Evolutionary conservation across 768 basidiomycete species (phyloP).

Genomic region (Kwoniella shandongensis): DNA sequence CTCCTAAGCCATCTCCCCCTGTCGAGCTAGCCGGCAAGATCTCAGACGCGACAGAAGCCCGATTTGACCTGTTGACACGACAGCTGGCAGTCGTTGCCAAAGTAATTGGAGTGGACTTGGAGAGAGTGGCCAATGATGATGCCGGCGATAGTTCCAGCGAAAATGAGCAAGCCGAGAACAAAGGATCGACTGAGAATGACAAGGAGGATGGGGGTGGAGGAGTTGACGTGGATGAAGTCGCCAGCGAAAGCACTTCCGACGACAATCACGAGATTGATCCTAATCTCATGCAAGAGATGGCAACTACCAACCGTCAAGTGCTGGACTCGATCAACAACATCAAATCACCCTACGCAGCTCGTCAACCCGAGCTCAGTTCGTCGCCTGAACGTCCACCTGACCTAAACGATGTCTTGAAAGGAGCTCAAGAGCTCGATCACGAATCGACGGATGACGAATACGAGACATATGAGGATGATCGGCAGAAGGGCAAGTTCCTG

Average conservation of each 20-base stretch:
- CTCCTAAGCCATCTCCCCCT: not conserved
- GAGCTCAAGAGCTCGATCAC: constrained; percentile 3
- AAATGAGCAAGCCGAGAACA: not conserved
- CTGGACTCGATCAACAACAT: constrained; percentile 9
- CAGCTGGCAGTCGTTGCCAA: constrained; percentile 38
- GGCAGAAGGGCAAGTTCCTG: not conserved
- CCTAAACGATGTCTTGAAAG: not conserved
- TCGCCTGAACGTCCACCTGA: not conserved
- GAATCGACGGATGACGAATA: not conserved
- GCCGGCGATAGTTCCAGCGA: not conserved
- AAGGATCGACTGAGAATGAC: not conserved
- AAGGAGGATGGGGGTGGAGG: not conserved
- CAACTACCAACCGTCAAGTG: constrained; percentile 3
- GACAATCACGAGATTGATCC: not conserved
- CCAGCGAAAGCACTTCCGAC: no score
- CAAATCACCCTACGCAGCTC: not conserved
- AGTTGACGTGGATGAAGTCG: no score
- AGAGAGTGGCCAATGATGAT: constrained; percentile 2
- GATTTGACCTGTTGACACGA: constrained; percentile 27
- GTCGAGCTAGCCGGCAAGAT: not conserved
- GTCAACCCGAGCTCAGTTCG: not conserved
- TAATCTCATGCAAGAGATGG: not conserved
- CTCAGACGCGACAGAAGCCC: constrained; percentile 1
- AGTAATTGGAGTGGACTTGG: constrained; percentile 26
- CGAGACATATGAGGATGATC: not conserved